Percentiles rank a stretch among this genome's conserved stretches.
phyloP scores from a whole-genome alignment of 805 yeast genomes.

The Wickerhamiella alocasiicola region DNA sequence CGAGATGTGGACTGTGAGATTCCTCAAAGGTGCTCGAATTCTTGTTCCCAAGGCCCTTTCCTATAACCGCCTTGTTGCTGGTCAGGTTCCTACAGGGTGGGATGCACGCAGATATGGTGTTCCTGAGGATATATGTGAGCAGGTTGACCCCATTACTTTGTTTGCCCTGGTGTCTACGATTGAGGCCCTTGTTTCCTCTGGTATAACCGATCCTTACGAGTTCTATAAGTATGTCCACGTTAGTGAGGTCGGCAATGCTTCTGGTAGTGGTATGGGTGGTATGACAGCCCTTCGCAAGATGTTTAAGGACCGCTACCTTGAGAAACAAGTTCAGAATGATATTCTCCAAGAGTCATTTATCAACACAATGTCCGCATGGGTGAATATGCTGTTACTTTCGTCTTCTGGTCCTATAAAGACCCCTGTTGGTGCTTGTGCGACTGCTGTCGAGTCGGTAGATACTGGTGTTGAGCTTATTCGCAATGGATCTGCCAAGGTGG shows the following conservation, averaged over 20 bases:
- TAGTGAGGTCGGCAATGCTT: slow-evolving; percentile 97
- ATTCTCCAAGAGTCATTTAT: slow-evolving; percentile 95
- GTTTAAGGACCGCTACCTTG: slow-evolving; percentile 91
- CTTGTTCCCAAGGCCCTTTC: slow-evolving; percentile 78
- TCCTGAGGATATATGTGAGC: slow-evolving; percentile 79
- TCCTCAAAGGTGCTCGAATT: slow-evolving; percentile 86
- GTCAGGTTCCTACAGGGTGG: slow-evolving; percentile 99
- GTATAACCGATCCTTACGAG: slow-evolving; percentile 97
- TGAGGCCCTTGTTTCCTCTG: slow-evolving; percentile 86
- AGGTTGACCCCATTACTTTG: slow-evolving; percentile 93
- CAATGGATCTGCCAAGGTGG: slow-evolving; percentile 88
- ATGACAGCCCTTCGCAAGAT: slow-evolving; percentile 91
- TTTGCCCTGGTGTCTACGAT: slow-evolving; percentile 87
- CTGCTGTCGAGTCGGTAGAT: slow-evolving; percentile 96
- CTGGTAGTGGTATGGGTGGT: slow-evolving; percentile 99
- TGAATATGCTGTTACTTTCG: slow-evolving; percentile 90
- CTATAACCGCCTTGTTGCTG: slow-evolving; percentile 50
- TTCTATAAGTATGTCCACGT: slow-evolving; percentile 97
- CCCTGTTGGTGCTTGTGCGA: slow-evolving; percentile 99
- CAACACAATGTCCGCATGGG: slow-evolving; percentile 99
- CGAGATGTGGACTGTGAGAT: slow-evolving; percentile 83
- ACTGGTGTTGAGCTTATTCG: slow-evolving; percentile 88
- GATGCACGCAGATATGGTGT: slow-evolving; percentile 90
- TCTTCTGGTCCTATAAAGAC: slow-evolving; percentile 99
- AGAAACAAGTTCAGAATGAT: slow-evolving; percentile 92